Evolutionary conservation across 768 basidiomycete genomes (phyloP), one percentile per base, ranked within the genome.

Genomic region (Lactarius akahatsu): DNA sequence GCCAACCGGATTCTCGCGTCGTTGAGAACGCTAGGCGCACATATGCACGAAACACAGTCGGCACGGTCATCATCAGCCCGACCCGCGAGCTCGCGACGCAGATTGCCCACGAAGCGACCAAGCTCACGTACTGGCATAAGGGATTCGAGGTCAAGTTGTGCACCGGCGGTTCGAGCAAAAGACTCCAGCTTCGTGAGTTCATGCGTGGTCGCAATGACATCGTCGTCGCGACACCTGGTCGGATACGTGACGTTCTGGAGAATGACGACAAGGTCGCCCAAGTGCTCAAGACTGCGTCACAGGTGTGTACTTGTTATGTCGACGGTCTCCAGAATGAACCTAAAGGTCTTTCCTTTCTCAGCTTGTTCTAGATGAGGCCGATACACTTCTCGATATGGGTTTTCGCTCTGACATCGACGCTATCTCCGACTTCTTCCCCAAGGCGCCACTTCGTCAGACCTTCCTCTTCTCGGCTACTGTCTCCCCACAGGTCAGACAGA

Each of bases 361-460:
- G 91, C 83, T 98, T 61, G 83, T 98, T 66, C 80, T 98, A 64
- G 97, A 98, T 73, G 94, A 97, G 75, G 92, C 94, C 13, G 95
- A 98, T 73, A 92, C 90, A 0, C 81, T 96, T 15, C 80, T 98
- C 13, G 92, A 94, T 64, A 90, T 95, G 89, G 95, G 95, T 70
- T 97, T 96, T 84, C 84, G 90, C 4, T 84, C 88, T 28, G 95
- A 96, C 71, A 86, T 98, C 36, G 85, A 91, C 26, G 85, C 82
- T 1, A 93, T 96, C 71, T 76, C 83, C 34, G 73, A 78, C 4
- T 82, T 80, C 72, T 80, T 96, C n/a, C 88, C 90, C 9, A 78
- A 79, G 23, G 71, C 77, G 1, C 84, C 88, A 0, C 74, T 85
- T 61, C 86, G 94, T n/a, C 94, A 96, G 73, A 96, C 94, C 0